phyloP scores from a whole-genome alignment of 768 basidiomycete genomes.

The Termitomyces sp. region DNA sequence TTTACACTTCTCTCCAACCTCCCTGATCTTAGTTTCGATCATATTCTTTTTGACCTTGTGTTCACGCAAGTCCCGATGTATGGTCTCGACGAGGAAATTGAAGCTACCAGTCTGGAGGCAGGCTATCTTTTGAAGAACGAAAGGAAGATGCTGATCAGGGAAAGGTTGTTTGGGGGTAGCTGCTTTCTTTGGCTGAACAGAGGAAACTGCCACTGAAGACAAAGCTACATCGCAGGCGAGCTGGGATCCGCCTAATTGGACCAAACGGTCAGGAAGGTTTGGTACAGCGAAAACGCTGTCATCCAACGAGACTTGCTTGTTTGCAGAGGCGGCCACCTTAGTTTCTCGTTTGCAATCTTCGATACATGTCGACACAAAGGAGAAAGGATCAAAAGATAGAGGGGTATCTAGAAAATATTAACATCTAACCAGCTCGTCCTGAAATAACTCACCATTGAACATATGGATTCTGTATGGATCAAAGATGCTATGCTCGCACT shows the following conservation, averaged over 20 bases:
- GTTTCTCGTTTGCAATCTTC: slow-evolving; percentile 29
- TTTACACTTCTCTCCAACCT: slow-evolving; percentile 71
- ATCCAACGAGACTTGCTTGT: slow-evolving; percentile 11
- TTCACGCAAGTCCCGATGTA: slow-evolving; percentile 63
- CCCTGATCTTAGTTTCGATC: slow-evolving; percentile 74
- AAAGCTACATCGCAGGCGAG: slow-evolving; percentile 11
- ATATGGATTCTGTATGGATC: slow-evolving; percentile 71
- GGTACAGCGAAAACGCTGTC: slow-evolving; percentile 41
- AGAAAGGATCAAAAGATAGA: slow-evolving; percentile 73
- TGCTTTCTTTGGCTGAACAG: slow-evolving; percentile 23
- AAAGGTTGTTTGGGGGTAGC: slow-evolving; percentile 51
- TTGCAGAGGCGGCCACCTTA: slow-evolving; percentile 8
- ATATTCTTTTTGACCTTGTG: slow-evolving; percentile 79
- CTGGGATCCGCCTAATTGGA: slow-evolving; percentile 12
- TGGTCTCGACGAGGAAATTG: slow-evolving; percentile 62
- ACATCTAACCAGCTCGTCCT: background rate
- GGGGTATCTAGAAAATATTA: slow-evolving; percentile 50
- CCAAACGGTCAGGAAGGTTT: slow-evolving; percentile 33
- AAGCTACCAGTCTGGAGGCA: slow-evolving; percentile 57
- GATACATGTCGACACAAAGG: slow-evolving; percentile 48
- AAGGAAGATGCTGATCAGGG: slow-evolving; percentile 58
- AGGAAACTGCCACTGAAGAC: slow-evolving; percentile 8
- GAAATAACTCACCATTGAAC: slow-evolving; percentile 61
- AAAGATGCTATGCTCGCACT: slow-evolving; percentile 65
- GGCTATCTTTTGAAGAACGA: slow-evolving; percentile 59